phyloP scores from a whole-genome alignment of 108 stramenopile genomes.

The Nitzschia sp. region DNA sequence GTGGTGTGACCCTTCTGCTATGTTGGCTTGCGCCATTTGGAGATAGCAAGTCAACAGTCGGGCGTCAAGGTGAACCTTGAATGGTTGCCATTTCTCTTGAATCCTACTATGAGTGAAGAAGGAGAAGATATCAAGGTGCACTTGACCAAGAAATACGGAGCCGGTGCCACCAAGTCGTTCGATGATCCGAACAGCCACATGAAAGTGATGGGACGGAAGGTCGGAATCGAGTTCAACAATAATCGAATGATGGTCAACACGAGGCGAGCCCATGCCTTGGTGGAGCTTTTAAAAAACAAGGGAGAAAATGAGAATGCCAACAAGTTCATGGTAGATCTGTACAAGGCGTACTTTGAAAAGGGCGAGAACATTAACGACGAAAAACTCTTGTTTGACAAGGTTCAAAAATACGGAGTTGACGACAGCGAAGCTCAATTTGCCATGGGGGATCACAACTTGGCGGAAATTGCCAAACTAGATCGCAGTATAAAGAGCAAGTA shows the following conservation, averaged over 20 bases:
- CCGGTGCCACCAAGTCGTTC: slow-evolving; percentile 9
- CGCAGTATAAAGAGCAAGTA: slow-evolving; percentile 8
- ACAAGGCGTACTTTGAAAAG: slow-evolving; percentile 35
- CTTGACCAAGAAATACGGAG: slow-evolving; percentile 31
- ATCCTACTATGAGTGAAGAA: slow-evolving; percentile 26
- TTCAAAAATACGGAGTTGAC: slow-evolving; percentile 10
- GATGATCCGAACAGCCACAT: slow-evolving; percentile 31
- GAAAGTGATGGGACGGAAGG: slow-evolving; percentile 20
- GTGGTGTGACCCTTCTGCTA: slow-evolving; percentile 52
- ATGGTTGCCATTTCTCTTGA: slow-evolving; percentile 40
- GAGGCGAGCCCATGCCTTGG: slow-evolving; percentile 27
- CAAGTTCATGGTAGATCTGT: slow-evolving; percentile 32
- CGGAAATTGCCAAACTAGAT: slow-evolving; percentile 19
- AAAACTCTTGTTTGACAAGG: slow-evolving; percentile 12
- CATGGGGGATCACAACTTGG: slow-evolving; percentile 11
- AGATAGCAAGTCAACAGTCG: slow-evolving; percentile 26
- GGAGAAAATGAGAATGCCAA: slow-evolving; percentile 31
- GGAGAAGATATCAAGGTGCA: slow-evolving; percentile 28
- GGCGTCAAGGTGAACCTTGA: slow-evolving; percentile 17
- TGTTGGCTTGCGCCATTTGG: slow-evolving; percentile 36
- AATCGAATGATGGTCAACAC: slow-evolving; percentile 26
- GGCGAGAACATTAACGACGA: slow-evolving; percentile 22
- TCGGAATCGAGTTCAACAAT: slow-evolving; percentile 34
- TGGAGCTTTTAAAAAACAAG: slow-evolving; percentile 32
- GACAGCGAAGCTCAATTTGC: slow-evolving; percentile 16